A percentile compares a stretch with the other conserved stretches of the same genome.
Conservation (phyloP, 768 basidiomycete genomes). For the Galerina marginata region DNA sequence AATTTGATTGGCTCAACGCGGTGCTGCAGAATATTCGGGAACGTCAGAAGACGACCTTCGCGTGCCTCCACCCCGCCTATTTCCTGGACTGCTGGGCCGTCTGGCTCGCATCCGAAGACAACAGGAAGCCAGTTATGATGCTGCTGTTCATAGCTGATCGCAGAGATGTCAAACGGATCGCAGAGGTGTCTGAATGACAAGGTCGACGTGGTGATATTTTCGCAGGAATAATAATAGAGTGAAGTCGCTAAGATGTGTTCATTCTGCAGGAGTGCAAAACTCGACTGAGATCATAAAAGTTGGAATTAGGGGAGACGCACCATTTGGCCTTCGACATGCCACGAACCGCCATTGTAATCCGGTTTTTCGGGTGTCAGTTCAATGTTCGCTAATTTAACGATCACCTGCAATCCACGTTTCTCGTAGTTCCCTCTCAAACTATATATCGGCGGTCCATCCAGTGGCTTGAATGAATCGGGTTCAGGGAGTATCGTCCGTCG, state of each 20-base stretch:
- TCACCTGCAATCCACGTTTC: constrained; percentile 25
- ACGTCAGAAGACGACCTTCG: constrained; percentile 42
- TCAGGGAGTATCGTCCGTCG: constrained; percentile 24
- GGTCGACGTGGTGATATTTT: constrained; percentile 29
- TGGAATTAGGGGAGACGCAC: constrained; percentile 2
- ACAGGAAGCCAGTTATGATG: constrained; percentile 32
- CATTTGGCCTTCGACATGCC: constrained; percentile 37
- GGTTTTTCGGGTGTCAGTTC: constrained; percentile 36
- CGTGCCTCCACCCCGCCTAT: constrained; percentile 40
- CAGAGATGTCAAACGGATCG: neutral
- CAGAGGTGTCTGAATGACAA: constrained; percentile 31
- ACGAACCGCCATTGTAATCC: constrained; percentile 30
- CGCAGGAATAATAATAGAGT: constrained; percentile 34
- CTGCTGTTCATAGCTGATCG: constrained; percentile 28
- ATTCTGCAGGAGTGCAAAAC: constrained; percentile 24
- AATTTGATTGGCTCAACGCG: constrained; percentile 43
- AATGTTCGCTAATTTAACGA: constrained; percentile 35
- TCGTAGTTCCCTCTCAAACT: constrained; percentile 17
- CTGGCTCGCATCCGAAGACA: constrained; percentile 32
- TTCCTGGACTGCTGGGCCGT: constrained; percentile 30
- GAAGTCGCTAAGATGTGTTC: constrained; percentile 39
- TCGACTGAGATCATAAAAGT: neutral
- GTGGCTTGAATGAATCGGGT: constrained; percentile 17
- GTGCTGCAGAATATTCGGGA: constrained; percentile 50
- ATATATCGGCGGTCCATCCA: constrained; percentile 5